Evolutionary conservation across 805 yeast genomes (phyloP).

Genomic region (Candida tibetensis): DNA sequence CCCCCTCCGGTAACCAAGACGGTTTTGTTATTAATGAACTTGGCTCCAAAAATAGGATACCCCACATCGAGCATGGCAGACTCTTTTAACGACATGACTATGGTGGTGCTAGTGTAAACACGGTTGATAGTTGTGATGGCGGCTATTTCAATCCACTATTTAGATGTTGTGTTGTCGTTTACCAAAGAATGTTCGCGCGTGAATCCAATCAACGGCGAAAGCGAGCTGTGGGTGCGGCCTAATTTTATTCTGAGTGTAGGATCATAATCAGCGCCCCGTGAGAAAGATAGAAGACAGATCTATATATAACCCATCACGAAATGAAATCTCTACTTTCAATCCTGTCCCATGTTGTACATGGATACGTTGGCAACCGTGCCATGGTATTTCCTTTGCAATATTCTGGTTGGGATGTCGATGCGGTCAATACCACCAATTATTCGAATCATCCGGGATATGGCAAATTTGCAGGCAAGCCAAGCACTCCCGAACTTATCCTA

Average conservation of each 20-base stretch:
- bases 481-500: conserved; percentile 43
- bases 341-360: conserved; percentile 93
- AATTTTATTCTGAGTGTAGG: too few relatives aligned
- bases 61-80: conserved; percentile 46
- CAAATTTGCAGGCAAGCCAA: conserved; percentile 54
- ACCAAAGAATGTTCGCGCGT: too few relatives aligned
- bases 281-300: too few relatives aligned
- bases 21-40: conserved; percentile 58
- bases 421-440: conserved; percentile 80
- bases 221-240: too few relatives aligned
- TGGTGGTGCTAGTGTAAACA: too few relatives aligned
- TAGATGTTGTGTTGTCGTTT: too few relatives aligned
- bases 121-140: too few relatives aligned
- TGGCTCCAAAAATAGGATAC: conserved; percentile 80
- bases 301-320: too few relatives aligned
- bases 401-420: conserved; percentile 91
- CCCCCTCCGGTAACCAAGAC: conserved; percentile 90
- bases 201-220: too few relatives aligned
- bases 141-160: too few relatives aligned
- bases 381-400: conserved; percentile 86
- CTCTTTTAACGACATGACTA: conserved; percentile 30
- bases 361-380: conserved; percentile 91
- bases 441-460: conserved; percentile 94
- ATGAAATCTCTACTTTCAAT: conserved; percentile 25
- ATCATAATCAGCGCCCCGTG: too few relatives aligned